Evolutionary conservation across 2,329 filamentous ascomycete genomes (phyloP).

Genomic region (Arthrobotrys pseudoclavata): DNA sequence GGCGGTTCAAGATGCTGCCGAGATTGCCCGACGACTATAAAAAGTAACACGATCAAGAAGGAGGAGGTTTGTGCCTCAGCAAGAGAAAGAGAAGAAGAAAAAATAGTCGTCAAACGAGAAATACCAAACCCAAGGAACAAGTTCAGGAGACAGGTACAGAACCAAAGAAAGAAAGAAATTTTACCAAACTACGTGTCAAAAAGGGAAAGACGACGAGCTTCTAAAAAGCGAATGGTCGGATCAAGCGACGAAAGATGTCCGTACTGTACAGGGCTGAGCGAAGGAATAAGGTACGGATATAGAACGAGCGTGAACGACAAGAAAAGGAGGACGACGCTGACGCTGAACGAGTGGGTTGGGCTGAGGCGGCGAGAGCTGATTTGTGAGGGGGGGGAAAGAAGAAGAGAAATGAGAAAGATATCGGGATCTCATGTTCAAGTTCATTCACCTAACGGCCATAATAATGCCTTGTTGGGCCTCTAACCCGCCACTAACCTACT

Average conservation of each 20-base stretch:
- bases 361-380: constrained; percentile 48
- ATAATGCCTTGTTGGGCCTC: constrained; percentile 33
- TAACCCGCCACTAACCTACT: constrained; percentile 33
- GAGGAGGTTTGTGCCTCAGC: constrained; percentile 29
- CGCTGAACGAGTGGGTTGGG: constrained; percentile 53
- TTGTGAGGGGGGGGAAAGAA: constrained; percentile 55
- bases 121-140: constrained; percentile 17
- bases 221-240: constrained; percentile 46
- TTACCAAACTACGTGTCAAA: constrained; percentile 36
- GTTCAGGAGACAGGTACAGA: not conserved
- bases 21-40: constrained; percentile 59
- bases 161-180: constrained; percentile 12
- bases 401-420: constrained; percentile 56
- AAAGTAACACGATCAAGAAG: constrained; percentile 57
- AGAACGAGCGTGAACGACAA: constrained; percentile 44
- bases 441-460: constrained; percentile 41
- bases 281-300: constrained; percentile 29
- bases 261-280: constrained; percentile 41
- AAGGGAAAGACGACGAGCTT: constrained; percentile 25
- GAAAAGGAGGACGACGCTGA: constrained; percentile 48
- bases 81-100: not conserved
- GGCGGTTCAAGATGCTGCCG: constrained; percentile 32
- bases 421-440: constrained; percentile 44
- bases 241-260: not conserved
- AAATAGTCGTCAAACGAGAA: constrained; percentile 14